Evolutionary conservation across 495 filamentous ascomycete genomes (phyloP), one percentile per base, ranked within the genome.

Genomic region (Penicillium lagena): DNA sequence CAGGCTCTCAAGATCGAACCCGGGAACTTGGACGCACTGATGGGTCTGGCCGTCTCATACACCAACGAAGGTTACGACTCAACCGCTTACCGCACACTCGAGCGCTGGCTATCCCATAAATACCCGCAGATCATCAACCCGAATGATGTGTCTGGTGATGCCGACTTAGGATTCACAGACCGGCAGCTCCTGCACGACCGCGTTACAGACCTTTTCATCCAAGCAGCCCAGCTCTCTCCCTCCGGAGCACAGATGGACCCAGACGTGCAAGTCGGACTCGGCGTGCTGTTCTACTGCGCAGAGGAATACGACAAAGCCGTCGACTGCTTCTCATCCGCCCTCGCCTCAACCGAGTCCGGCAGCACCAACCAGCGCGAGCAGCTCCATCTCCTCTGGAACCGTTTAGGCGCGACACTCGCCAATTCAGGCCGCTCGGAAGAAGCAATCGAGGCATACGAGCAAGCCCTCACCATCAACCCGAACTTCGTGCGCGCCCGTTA

Each of bases 51-150:
- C 34, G 93, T 99, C 35, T 90, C 85, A n/a, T 99, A 97, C 66
- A 97, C 94, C 30, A 99, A 99, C 69, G 93, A 99, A 66, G 93
- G 91, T 47, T 97, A 97, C 71, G 93, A 97, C 60, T 87, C 83
- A 50, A 91, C 89, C 14, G 94, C 93, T 46, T 99, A 97, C 73
- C 86, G 91, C 27, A 96, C 90, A 12, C 78, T 99, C 12, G 94
- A 99, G 70, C 87, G 90, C 52, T 99, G 93, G 93, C 79, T 99
- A 38, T 82, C 85, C 9, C 78, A 86, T 63, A 95, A 93, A 64
- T 98, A 98, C 66, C 93, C 93, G 7, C 63, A 78, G 11, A 77
- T 96, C 55, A 79, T 91, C 58, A 55, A 77, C 14, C 81, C 82
- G 3, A 66, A 72, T 32, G 74, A 86, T 31, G 72, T 95, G 8